Evolutionary conservation across 257 asterid species (phyloP).

Genomic region (Penstemon davidsonii): DNA sequence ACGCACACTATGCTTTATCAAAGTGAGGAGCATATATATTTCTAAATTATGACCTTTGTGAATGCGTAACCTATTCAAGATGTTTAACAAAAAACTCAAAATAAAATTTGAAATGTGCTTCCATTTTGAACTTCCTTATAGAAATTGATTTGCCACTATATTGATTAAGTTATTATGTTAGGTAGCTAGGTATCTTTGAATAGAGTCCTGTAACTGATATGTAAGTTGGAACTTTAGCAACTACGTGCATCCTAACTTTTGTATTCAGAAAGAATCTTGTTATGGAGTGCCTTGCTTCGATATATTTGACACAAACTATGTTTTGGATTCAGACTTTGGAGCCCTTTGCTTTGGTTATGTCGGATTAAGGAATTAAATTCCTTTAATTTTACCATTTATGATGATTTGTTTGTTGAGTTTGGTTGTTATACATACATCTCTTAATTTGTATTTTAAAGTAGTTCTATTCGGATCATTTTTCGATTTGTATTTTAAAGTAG

Average conservation of each 20-base stretch:
- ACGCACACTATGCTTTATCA: constrained; percentile 10
- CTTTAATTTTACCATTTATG: neutral
- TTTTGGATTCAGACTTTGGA: neutral
- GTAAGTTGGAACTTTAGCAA: neutral
- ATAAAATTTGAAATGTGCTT: neutral
- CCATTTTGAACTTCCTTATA: no score
- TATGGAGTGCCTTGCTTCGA: neutral
- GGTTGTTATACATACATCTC: neutral
- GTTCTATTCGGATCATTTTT: neutral
- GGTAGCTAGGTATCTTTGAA: no score
- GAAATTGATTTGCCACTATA: no score
- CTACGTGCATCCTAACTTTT: constrained; percentile 1
- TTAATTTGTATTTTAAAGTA: neutral
- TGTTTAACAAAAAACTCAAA: neutral
- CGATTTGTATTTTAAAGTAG: constrained; percentile 15
- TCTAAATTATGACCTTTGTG: neutral
- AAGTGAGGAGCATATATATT: neutral
- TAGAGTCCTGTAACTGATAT: neutral
- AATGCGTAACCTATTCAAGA: constrained; percentile 13
- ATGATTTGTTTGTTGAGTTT: constrained; percentile 14
- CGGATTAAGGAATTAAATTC: neutral
- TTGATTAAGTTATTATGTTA: no score
- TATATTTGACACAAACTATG: neutral
- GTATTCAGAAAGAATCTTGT: neutral
- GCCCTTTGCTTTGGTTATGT: no score